Base-by-base conservation (phyloP, 768 basidiomycete species). In the Termitomyces sp. region DNA sequence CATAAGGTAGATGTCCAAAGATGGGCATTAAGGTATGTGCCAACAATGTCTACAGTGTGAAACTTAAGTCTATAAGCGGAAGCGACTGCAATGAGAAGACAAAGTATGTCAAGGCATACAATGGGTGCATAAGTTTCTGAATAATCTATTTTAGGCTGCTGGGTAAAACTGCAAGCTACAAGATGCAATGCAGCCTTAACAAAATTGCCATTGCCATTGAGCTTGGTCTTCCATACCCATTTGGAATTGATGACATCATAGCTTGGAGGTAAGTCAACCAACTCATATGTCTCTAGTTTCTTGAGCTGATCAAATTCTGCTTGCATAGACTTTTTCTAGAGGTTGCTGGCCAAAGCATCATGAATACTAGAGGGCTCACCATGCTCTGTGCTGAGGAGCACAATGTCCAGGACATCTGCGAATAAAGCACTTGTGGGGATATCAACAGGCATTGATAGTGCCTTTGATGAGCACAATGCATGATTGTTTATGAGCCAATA, bases 1-100 rank as follows among this genome's bases (percentile, higher is more conserved):
- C 5, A 46, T 2, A 72, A 79, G 76, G 42, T 72, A 78, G 2
- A 79, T 75, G 20, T 75, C 44, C 13, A 4, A 4, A 46, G 26
- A 13, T 27, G 6, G 16, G 26, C 26, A 27, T 27, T 46, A 2
- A 46, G 26, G 26, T 46, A 44, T 44, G 43, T 26, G 0, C 44
- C 16, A 27, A 46, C 26, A 18, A 46, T 27, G 26, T 27, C 7
- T 4, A 46, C 44, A 27, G 44, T 46, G 7, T 27, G 61, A 5
- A 81, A 46, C 5, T 78, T 65, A 58, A 72, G 72, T 27, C 70
- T 59, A 8, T 71, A 46, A 0, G 53, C 6, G 0, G 76, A 74
- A 0, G 77, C 70, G 24, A 78, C 46, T 3, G 75, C 71, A 3
- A 81, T 64, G 0, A 73, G 3, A 0, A 66, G 52, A 0, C 64